phyloP scores from a whole-genome alignment of 1,139 yeast species.

The Casaregolazyma lundiana region DNA sequence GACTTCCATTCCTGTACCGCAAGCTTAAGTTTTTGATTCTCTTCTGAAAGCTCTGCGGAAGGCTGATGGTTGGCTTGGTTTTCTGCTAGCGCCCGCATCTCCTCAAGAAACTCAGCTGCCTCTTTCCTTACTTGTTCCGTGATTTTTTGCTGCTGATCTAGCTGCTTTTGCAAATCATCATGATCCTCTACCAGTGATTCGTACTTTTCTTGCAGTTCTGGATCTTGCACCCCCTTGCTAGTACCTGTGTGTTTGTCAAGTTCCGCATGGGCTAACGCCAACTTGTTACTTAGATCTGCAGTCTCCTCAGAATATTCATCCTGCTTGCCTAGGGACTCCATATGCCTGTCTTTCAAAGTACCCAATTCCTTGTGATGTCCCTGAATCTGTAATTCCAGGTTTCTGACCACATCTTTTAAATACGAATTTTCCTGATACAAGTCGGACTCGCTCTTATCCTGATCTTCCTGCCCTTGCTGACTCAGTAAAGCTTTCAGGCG shows the following conservation, averaged over 20 bases:
- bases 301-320: slow-evolving; percentile 21
- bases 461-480: slow-evolving; percentile 1
- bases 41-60: slow-evolving; percentile 25
- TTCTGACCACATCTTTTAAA: slow-evolving; percentile 5
- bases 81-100: slow-evolving; percentile 38
- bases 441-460: slow-evolving; percentile 5
- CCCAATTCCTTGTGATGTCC: slow-evolving; percentile 11
- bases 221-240: slow-evolving; percentile 8
- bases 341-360: slow-evolving; percentile 15
- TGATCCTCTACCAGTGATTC: slow-evolving; percentile 23
- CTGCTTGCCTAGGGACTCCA: slow-evolving; percentile 18
- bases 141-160: slow-evolving; percentile 34
- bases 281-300: slow-evolving; percentile 19
- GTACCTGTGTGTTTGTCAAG: slow-evolving; percentile 17
- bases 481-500: slow-evolving; percentile 5
- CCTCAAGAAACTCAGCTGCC: slow-evolving; percentile 37
- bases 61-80: slow-evolving; percentile 18
- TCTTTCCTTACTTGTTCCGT: slow-evolving; percentile 40
- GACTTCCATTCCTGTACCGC: slow-evolving; percentile 38
- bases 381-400: slow-evolving; percentile 12
- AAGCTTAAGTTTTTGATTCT: slow-evolving; percentile 30
- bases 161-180: slow-evolving; percentile 25
- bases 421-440: slow-evolving; percentile 8
- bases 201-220: slow-evolving; percentile 15
- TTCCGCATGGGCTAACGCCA: slow-evolving; percentile 18